A percentile compares a stretch with the other conserved stretches of the same genome.
phyloP scores from a whole-genome alignment of 2,329 filamentous ascomycete genomes.

The Ceratocystis colombiana region DNA sequence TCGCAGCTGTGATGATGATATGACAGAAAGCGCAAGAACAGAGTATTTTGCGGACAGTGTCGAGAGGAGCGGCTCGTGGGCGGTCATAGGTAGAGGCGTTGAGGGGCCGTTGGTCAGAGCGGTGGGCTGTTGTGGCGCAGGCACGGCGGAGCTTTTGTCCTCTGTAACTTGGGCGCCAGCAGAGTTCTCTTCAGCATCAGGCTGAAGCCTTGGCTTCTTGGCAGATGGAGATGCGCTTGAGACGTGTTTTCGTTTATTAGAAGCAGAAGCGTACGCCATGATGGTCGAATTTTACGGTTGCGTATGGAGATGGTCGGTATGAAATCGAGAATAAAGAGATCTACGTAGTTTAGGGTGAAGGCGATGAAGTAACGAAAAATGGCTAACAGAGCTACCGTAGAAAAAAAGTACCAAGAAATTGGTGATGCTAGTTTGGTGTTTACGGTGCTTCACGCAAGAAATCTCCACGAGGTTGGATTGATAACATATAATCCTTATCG shows the following conservation, averaged over 20 bases:
- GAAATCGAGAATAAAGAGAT: background rate
- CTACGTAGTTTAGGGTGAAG: no score
- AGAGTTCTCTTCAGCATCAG: background rate
- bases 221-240: background rate
- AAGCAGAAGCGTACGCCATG: background rate
- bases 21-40: constrained; percentile 44
- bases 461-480: no score
- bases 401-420: no score
- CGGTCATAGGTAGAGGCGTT: constrained; percentile 9
- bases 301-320: background rate
- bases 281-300: background rate
- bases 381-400: no score
- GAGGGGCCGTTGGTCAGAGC: constrained; percentile 13
- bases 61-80: constrained; percentile 13
- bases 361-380: no score
- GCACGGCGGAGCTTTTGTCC: background rate
- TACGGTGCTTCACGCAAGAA: no score
- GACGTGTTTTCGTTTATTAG: constrained; percentile 20
- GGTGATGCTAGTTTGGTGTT: no score
- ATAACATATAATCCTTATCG: no score
- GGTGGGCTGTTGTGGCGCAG: constrained; percentile 12
- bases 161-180: background rate
- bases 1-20: constrained; percentile 51
- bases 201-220: constrained; percentile 18
- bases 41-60: constrained; percentile 33